Percentiles rank a stretch among this genome's conserved stretches.
phyloP scores from a whole-genome alignment of 83 land plant genomes.

The Isoetes engelmannii region DNA sequence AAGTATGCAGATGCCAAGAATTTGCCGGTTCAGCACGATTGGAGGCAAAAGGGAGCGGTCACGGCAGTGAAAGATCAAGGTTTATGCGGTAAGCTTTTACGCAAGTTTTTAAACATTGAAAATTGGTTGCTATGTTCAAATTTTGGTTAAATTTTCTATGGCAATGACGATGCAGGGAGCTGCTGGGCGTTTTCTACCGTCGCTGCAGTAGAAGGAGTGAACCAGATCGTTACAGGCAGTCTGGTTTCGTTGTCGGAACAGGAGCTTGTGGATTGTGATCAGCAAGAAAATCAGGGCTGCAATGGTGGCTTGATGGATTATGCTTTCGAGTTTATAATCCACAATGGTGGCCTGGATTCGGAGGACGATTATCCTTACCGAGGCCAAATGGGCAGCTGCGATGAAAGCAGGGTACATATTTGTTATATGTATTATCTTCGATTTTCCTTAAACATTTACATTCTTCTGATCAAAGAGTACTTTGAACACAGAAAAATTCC shows the following conservation, averaged over 20 bases:
- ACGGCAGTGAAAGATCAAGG: slow-evolving; percentile 37
- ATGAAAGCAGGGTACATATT: not conserved
- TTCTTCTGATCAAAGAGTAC: too few relatives aligned
- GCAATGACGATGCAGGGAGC: slow-evolving; percentile 16
- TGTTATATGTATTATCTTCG: not conserved
- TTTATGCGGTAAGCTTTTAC: slow-evolving; percentile 21
- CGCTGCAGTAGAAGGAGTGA: slow-evolving; percentile 47
- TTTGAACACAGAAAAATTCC: not conserved
- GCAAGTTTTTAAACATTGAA: too few relatives aligned
- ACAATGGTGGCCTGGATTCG: slow-evolving; percentile 16
- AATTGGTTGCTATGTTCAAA: too few relatives aligned
- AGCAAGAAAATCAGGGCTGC: slow-evolving; percentile 23
- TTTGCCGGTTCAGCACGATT: slow-evolving; percentile 9
- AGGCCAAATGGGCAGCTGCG: slow-evolving; percentile 2
- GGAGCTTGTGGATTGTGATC: slow-evolving; percentile 49
- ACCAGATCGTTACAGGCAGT: slow-evolving; percentile 39
- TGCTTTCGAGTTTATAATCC: slow-evolving; percentile 22
- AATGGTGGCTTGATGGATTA: slow-evolving; percentile 29
- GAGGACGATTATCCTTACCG: slow-evolving; percentile 31
- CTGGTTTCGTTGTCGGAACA: slow-evolving; percentile 52
- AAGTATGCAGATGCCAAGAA: too few relatives aligned
- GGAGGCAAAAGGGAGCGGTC: slow-evolving; percentile 32
- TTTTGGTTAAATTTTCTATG: too few relatives aligned
- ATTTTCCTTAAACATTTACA: too few relatives aligned
- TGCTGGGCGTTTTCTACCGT: slow-evolving; percentile 57